Evolutionary conservation across 164 flowering plant species (phyloP), one percentile per base, ranked within the genome.

Genomic region (Magnolia officinalis): DNA sequence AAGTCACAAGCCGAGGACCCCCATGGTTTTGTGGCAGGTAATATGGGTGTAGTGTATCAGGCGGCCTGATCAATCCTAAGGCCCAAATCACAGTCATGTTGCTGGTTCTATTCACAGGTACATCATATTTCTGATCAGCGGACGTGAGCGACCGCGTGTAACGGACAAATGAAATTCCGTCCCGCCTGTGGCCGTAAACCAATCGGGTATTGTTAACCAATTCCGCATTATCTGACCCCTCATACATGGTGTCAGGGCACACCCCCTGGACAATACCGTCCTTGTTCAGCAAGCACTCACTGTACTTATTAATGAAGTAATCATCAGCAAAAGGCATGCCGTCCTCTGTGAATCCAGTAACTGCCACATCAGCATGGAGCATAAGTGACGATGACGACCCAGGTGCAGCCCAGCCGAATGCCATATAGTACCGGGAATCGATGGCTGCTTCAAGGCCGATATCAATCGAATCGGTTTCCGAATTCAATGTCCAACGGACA

Each of bases 11-110:
- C 37, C 9, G 75, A n/a, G 86, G 87, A 3, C 87, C 91, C 23
- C 97, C 97, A 74, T 96, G 99, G 76, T 90, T 90, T 75, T 90
- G 95, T 1, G 99, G 99, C 63, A 94, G 88, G 80, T 92, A 94
- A 79, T 86, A 89, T 1, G 97, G 95, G 8, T 90, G 88, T 55
- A 96, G 84, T 49, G 85, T 61, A 78, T 96, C 98, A 1, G 98
- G 98, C 0, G 98, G 96, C 80, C 90, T 86, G 14, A 96, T 87
- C 75, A 83, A 69, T 58, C 99, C 99, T 74, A 96, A 61, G 7
- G 99, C 98, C 99, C 99, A 96, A 75, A 96, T 85, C 6, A 91
- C 95, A 0, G 89, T 90, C 96, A 89, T 89, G 72, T 85, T 89
- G 11, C 52, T 90, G 0, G 75, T 80, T 61, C 63, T 77, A 76